phyloP scores from a whole-genome alignment of 345 rosid species.

The Balakata baccata region DNA sequence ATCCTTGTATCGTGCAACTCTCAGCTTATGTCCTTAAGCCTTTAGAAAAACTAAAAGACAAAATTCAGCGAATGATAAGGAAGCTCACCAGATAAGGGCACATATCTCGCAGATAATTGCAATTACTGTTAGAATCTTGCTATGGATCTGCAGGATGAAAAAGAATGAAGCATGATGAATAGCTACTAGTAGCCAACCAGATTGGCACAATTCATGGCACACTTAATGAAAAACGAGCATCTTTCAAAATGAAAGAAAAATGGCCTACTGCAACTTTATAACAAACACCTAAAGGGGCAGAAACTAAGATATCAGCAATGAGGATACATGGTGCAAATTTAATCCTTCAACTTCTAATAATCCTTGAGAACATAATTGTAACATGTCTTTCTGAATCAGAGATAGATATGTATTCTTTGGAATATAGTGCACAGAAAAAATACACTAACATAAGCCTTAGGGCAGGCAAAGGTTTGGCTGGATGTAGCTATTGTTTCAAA shows the following conservation, averaged over 20 bases:
- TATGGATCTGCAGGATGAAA: constrained; percentile 61
- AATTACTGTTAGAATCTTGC: constrained; percentile 67
- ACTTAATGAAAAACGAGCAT: background rate
- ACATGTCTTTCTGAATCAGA: background rate
- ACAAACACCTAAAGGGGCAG: background rate
- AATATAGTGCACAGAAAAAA: background rate
- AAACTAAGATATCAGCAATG: background rate
- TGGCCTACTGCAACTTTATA: background rate
- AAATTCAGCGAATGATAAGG: constrained; percentile 1
- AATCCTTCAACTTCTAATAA: background rate
- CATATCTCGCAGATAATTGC: constrained; percentile 79
- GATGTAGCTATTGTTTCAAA: background rate
- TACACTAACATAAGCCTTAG: background rate
- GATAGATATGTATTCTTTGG: background rate
- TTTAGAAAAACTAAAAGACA: background rate
- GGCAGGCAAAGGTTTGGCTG: background rate
- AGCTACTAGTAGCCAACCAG: background rate
- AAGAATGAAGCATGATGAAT: constrained; percentile 8
- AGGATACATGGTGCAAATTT: background rate
- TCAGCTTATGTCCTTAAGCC: constrained; percentile 5
- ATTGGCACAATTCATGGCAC: background rate
- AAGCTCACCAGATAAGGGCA: constrained; percentile 80
- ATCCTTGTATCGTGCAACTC: background rate
- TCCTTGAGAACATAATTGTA: too few relatives aligned
- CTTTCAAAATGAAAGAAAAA: background rate